Evolutionary conservation across 2,329 filamentous ascomycete species (phyloP).

Genomic region (Alternaria panax): DNA sequence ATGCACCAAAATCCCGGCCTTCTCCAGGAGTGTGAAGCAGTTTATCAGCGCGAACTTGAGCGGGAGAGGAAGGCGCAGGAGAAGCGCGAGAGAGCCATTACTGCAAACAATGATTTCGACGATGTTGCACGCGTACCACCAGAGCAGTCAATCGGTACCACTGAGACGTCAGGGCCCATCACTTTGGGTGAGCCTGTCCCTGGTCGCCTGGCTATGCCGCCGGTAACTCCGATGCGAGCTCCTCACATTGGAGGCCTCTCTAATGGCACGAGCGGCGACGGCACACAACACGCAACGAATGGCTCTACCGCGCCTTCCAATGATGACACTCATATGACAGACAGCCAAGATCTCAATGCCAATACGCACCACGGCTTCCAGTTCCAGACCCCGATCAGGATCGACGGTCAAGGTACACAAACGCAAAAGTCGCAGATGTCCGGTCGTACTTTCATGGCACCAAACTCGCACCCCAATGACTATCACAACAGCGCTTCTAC

Average conservation of each 20-base stretch:
- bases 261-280: slow-evolving; percentile 60
- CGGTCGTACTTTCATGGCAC: slow-evolving; percentile 65
- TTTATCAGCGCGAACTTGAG: slow-evolving; percentile 72
- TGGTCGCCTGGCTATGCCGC: slow-evolving; percentile 53
- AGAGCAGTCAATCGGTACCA: slow-evolving; percentile 53
- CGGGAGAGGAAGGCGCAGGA: slow-evolving; percentile 70
- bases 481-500: slow-evolving; percentile 88
- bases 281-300: slow-evolving; percentile 47
- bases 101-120: slow-evolving; percentile 51
- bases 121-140: slow-evolving; percentile 52
- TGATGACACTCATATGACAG: slow-evolving; percentile 56
- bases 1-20: slow-evolving; percentile 62
- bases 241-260: slow-evolving; percentile 62
- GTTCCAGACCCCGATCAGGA: slow-evolving; percentile 43
- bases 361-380: slow-evolving; percentile 41
- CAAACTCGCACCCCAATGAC: slow-evolving; percentile 66
- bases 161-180: slow-evolving; percentile 56
- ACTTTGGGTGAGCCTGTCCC: slow-evolving; percentile 70
- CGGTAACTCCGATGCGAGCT: slow-evolving; percentile 51
- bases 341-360: slow-evolving; percentile 51
- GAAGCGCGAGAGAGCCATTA: slow-evolving; percentile 52
- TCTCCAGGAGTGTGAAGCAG: slow-evolving; percentile 75
- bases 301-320: slow-evolving; percentile 53
- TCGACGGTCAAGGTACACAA: slow-evolving; percentile 49
- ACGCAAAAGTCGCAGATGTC: slow-evolving; percentile 71